These are phyloP conservation scores for Exophiala oligosperma DNA, from an alignment of 2,329 filamentous ascomycete species.

Conservation along the genomic window DNA sequence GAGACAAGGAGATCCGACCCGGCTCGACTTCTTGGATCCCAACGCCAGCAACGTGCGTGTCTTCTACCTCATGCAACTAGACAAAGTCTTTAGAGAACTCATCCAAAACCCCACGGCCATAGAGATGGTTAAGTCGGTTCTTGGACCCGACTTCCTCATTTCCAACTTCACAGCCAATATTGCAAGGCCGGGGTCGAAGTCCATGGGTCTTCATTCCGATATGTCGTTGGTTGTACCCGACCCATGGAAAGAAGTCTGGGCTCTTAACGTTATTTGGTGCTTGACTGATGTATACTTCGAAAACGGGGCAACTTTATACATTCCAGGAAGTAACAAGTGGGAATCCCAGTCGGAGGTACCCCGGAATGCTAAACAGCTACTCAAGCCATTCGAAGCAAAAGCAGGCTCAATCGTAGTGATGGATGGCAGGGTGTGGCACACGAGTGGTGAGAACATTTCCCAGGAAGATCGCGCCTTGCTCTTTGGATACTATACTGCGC, in stretches of 20 bases:
- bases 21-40: neutral
- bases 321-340: conserved; percentile 16
- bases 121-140: conserved; percentile 31
- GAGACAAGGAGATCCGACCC: conserved; percentile 28
- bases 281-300: conserved; percentile 33
- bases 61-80: conserved; percentile 35
- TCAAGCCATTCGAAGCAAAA: conserved; percentile 35
- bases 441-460: conserved; percentile 36
- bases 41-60: conserved; percentile 34
- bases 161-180: conserved; percentile 41
- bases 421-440: conserved; percentile 38
- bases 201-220: conserved; percentile 38
- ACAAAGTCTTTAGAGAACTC: conserved; percentile 32
- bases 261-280: conserved; percentile 35
- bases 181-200: conserved; percentile 34
- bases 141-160: conserved; percentile 35
- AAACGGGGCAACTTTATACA: conserved; percentile 32
- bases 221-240: conserved; percentile 35
- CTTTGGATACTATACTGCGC: conserved; percentile 36
- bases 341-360: conserved; percentile 2
- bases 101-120: conserved; percentile 32
- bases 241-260: conserved; percentile 32
- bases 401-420: conserved; percentile 36
- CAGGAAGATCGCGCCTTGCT: conserved; percentile 36
- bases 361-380: conserved; percentile 30